phyloP scores from a whole-genome alignment of 1,139 yeast species.

The Yamadazyma diddensiae region DNA sequence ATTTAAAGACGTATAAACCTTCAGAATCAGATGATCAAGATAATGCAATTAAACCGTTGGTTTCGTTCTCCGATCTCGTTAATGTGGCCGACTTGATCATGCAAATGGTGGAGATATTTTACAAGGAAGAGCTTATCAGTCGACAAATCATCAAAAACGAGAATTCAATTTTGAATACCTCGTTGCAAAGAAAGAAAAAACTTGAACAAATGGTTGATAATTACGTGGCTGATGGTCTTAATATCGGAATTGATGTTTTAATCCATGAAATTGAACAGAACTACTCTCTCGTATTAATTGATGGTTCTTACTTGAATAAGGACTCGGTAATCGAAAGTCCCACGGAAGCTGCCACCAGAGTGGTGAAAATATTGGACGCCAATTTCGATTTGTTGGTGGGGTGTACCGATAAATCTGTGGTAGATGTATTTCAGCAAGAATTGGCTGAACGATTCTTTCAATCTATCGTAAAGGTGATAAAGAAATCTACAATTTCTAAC shows the following conservation, averaged over 20 bases:
- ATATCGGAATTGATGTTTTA: conserved; percentile 83
- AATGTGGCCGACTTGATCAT: conserved; percentile 90
- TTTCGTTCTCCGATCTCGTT: conserved; percentile 83
- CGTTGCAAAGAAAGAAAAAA: conserved; percentile 74
- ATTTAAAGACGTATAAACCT: conserved; percentile 72
- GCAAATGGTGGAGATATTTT: conserved; percentile 90
- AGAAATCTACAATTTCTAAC: conserved; percentile 66
- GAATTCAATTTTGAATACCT: conserved; percentile 74
- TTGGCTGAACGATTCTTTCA: conserved; percentile 85
- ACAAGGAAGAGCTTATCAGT: conserved; percentile 75
- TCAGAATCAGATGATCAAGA: conserved; percentile 9
- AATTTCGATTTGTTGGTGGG: conserved; percentile 77
- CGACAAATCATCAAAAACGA: conserved; percentile 63
- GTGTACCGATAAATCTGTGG: conserved; percentile 81
- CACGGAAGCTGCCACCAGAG: conserved; percentile 65
- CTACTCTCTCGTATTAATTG: conserved; percentile 15
- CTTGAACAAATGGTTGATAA: conserved; percentile 82
- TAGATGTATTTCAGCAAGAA: conserved; percentile 93
- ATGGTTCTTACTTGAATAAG: conserved; percentile 6
- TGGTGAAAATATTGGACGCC: conserved; percentile 60
- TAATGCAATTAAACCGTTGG: conserved; percentile 72
- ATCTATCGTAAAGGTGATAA: conserved; percentile 68
- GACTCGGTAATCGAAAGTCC: conserved; percentile 41
- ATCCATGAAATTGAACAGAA: conserved; percentile 65
- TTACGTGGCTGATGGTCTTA: conserved; percentile 88